Conservation (phyloP, 768 basidiomycete genomes). For the Amanita polypyramis region DNA sequence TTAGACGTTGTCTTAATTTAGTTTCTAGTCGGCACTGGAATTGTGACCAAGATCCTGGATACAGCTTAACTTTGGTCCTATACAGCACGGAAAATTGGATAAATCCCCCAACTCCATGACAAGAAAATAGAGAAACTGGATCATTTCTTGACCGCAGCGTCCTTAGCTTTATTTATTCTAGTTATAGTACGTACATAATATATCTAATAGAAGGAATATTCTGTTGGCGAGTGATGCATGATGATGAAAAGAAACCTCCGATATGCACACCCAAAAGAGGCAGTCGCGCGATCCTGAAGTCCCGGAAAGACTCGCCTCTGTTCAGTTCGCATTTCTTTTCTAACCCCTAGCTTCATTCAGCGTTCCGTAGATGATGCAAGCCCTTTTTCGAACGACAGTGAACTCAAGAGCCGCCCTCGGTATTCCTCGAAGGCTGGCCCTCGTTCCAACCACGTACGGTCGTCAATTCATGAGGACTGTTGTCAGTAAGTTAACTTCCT, state of each 20-base stretch:
- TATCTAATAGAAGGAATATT: background rate
- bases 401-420: background rate
- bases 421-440: background rate
- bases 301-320: background rate
- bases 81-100: background rate
- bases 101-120: background rate
- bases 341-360: conserved; percentile 17
- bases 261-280: conserved; percentile 11
- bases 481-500: conserved; percentile 40
- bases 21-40: conserved; percentile 77
- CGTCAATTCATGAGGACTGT: conserved; percentile 35
- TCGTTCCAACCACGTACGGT: background rate
- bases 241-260: background rate
- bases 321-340: conserved; percentile 29
- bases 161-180: background rate
- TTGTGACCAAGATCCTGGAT: conserved; percentile 78
- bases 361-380: conserved; percentile 5
- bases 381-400: background rate
- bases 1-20: conserved; percentile 6
- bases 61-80: conserved; percentile 5
- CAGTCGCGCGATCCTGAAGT: conserved; percentile 5
- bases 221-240: background rate
- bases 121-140: background rate
- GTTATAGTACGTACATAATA: background rate
- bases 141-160: background rate